A percentile compares a stretch with the other conserved stretches of the same genome.
Evolutionary conservation across 352 stramenopile genomes (phyloP).

Genomic region (Peronosclerospora sorghi): DNA sequence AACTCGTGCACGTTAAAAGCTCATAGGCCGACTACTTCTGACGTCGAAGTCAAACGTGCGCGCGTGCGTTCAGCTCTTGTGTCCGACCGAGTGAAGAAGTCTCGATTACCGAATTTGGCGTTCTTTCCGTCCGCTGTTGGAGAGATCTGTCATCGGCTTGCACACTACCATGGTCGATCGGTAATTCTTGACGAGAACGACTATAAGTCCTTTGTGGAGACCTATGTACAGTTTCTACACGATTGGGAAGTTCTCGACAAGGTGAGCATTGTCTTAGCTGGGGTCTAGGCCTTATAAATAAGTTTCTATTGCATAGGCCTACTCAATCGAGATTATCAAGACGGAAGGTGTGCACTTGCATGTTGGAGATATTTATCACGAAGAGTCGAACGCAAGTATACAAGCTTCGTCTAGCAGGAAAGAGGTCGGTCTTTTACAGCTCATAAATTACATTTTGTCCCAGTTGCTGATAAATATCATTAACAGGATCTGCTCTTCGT

Average conservation of each 20-base stretch:
- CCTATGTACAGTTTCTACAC: conserved; percentile 31
- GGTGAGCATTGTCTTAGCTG: conserved; percentile 12
- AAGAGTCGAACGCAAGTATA: conserved; percentile 14
- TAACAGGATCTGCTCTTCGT: conserved; percentile 29
- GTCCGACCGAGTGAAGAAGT: conserved; percentile 24
- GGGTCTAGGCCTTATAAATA: too few relatives aligned
- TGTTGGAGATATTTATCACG: conserved; percentile 9
- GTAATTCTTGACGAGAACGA: conserved; percentile 53
- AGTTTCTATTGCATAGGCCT: conserved; percentile 15
- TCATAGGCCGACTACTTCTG: conserved; percentile 10
- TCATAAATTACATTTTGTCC: background rate
- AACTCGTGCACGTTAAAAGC: conserved; percentile 13
- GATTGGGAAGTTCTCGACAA: conserved; percentile 69
- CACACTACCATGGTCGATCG: conserved; percentile 35
- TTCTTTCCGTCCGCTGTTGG: conserved; percentile 34
- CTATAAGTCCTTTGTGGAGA: conserved; percentile 40
- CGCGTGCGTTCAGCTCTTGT: conserved; percentile 26
- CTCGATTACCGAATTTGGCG: conserved; percentile 34
- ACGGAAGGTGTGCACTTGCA: conserved; percentile 33
- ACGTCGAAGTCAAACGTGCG: conserved; percentile 30
- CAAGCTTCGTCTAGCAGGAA: conserved; percentile 17
- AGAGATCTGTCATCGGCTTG: conserved; percentile 45
- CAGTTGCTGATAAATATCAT: background rate
- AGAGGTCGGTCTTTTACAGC: conserved; percentile 19
- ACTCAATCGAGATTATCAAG: conserved; percentile 42